These are phyloP conservation scores for Aspergillus sp. DNA, from an alignment of 2,329 filamentous ascomycete genomes.

Conservation along the genomic window DNA sequence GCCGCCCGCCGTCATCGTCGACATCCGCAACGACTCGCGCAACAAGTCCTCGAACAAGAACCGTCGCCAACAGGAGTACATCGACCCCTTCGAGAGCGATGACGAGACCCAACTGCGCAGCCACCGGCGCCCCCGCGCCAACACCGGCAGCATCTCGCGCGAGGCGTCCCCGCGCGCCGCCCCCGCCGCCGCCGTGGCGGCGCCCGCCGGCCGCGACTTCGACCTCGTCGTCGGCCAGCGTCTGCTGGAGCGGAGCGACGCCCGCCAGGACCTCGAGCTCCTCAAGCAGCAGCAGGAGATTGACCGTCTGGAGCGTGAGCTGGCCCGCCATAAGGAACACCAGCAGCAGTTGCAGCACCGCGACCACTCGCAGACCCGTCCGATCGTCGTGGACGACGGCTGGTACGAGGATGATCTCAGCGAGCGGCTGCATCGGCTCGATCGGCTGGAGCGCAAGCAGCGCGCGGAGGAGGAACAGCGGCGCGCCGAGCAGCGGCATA, in stretches of 20 bases:
- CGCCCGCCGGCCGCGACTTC: constrained; percentile 25
- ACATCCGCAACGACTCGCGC: constrained; percentile 32
- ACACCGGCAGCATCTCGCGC: constrained; percentile 21
- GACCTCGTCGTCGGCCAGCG: constrained; percentile 35
- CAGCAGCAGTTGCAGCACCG: constrained; percentile 13
- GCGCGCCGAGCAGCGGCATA: constrained; percentile 14
- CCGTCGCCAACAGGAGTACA: constrained; percentile 11
- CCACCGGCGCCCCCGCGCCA: constrained; percentile 19
- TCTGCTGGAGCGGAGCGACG: constrained; percentile 31
- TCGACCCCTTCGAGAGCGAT: constrained; percentile 23
- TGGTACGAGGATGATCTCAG: constrained; percentile 40
- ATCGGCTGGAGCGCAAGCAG: constrained; percentile 40
- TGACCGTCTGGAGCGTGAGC: constrained; percentile 31
- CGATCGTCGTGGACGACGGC: constrained; percentile 41
- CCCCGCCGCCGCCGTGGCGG: neutral
- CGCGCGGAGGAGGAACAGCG: constrained; percentile 31
- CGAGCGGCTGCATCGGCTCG: constrained; percentile 36
- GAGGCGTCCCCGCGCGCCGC: constrained; percentile 19
- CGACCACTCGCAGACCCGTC: constrained; percentile 17
- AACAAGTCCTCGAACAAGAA: constrained; percentile 27
- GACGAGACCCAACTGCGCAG: constrained; percentile 20
- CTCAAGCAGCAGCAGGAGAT: constrained; percentile 36
- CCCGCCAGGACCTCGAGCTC: constrained; percentile 34
- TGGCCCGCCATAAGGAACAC: constrained; percentile 25
- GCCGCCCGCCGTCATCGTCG: constrained; percentile 31